Evolutionary conservation across 257 asterid genomes (phyloP).

Genomic region (Plantago elongata): DNA sequence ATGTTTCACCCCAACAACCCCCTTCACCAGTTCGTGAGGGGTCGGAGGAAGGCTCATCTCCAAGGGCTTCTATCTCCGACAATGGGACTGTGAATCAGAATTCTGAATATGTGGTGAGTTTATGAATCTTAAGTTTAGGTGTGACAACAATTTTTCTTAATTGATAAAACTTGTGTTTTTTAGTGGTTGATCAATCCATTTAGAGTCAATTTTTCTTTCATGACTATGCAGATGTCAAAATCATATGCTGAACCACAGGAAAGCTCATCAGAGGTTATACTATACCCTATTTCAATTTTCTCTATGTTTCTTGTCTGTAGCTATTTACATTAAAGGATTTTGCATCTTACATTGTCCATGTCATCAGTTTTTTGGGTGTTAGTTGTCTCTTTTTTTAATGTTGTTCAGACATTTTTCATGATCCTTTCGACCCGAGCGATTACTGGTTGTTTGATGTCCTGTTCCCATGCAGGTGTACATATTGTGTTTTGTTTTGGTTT

Average conservation of each 20-base stretch:
- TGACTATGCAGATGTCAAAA: conserved; percentile 43
- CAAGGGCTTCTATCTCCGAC: conserved; percentile 86
- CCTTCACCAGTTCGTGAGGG: conserved; percentile 96
- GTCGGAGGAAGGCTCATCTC: conserved; percentile 93
- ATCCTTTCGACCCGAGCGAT: not conserved
- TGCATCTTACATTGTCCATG: conserved; percentile 5
- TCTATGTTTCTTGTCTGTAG: not conserved
- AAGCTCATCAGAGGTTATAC: conserved; percentile 67
- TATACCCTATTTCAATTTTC: conserved; percentile 13
- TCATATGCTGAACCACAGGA: conserved; percentile 55
- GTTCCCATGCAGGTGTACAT: not conserved
- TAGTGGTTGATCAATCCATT: not conserved
- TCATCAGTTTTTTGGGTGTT: not conserved
- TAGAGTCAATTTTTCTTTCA: conserved; percentile 5
- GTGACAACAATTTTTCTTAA: conserved; percentile 7
- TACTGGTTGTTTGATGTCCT: not conserved
- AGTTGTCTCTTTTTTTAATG: conserved; percentile 10
- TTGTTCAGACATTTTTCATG: conserved; percentile 4
- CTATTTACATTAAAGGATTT: not conserved
- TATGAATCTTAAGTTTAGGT: conserved; percentile 13
- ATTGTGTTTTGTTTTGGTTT: not conserved
- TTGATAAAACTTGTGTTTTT: not conserved
- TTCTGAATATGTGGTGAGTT: conserved; percentile 64
- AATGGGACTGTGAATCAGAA: conserved; percentile 59
- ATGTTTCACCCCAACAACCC: conserved; percentile 74